Percentiles rank a stretch among this genome's conserved stretches.
Conservation (phyloP, 805 yeast genomes). For the Tetrapisispora phaffii region DNA sequence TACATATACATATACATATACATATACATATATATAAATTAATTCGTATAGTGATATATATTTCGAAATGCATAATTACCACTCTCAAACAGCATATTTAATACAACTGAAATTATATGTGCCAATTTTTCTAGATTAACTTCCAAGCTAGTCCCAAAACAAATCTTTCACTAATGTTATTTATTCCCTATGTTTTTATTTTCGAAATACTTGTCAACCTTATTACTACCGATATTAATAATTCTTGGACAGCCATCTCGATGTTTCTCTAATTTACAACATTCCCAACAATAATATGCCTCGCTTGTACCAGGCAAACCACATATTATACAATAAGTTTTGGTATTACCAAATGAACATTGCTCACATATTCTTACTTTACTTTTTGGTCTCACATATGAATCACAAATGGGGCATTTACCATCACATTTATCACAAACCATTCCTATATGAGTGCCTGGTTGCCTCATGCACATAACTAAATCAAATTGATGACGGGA, state of each 20-base stretch:
- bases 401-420: constrained; percentile 82
- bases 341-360: constrained; percentile 64
- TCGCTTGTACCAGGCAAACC: constrained; percentile 48
- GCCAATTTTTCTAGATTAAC: neutral
- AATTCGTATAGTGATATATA: no score
- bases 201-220: constrained; percentile 56
- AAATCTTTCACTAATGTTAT: neutral
- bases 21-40: no score
- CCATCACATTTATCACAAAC: constrained; percentile 87
- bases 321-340: constrained; percentile 70
- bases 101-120: neutral
- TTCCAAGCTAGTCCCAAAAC: no score
- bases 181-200: constrained; percentile 26
- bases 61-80: neutral
- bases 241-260: constrained; percentile 91
- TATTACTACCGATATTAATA: constrained; percentile 68
- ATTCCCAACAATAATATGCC: constrained; percentile 79
- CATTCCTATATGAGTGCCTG: constrained; percentile 63
- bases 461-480: constrained; percentile 72
- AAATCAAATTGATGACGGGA: constrained; percentile 85
- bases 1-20: neutral
- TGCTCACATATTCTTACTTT: constrained; percentile 72
- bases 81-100: neutral
- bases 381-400: constrained; percentile 61
- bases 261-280: constrained; percentile 68